Percentiles rank a stretch among this genome's conserved stretches.
Conservation (phyloP, 2,329 filamentous ascomycete species). For the Ceratocystis cacaofunesta region DNA sequence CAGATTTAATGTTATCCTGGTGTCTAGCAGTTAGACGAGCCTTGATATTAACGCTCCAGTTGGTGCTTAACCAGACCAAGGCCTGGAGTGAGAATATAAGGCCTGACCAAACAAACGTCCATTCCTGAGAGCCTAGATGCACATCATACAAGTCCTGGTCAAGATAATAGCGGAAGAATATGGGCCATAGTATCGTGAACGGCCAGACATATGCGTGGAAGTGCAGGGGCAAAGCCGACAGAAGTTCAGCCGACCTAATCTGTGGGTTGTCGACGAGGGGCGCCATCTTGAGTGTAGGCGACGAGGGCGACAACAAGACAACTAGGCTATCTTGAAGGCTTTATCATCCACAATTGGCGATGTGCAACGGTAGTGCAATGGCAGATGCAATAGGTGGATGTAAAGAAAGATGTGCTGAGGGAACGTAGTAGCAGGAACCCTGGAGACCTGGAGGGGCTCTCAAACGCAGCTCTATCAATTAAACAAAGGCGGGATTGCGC, state of each 20-base stretch:
- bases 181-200: conserved; percentile 79
- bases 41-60: conserved; percentile 87
- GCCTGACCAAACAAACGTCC: conserved; percentile 92
- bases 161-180: conserved; percentile 79
- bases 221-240: conserved; percentile 68
- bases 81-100: conserved; percentile 77
- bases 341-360: not conserved
- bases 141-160: conserved; percentile 71
- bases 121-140: conserved; percentile 87
- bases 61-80: conserved; percentile 84
- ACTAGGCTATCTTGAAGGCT: not conserved
- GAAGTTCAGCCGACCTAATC: conserved; percentile 74
- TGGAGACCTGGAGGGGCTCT: not conserved
- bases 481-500: not conserved
- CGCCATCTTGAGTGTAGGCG: conserved; percentile 35
- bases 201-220: conserved; percentile 88
- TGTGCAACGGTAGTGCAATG: not conserved
- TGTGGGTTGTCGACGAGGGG: conserved; percentile 82
- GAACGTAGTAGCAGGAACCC: not conserved
- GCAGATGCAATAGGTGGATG: not conserved
- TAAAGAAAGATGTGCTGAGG: not conserved
- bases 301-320: not conserved
- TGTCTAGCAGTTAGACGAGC: conserved; percentile 66
- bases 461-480: not conserved
- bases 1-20: conserved; percentile 55